Conservation (phyloP, 371 early-diverging fungal genomes). For the Thermomucor indicae-seudaticae region DNA sequence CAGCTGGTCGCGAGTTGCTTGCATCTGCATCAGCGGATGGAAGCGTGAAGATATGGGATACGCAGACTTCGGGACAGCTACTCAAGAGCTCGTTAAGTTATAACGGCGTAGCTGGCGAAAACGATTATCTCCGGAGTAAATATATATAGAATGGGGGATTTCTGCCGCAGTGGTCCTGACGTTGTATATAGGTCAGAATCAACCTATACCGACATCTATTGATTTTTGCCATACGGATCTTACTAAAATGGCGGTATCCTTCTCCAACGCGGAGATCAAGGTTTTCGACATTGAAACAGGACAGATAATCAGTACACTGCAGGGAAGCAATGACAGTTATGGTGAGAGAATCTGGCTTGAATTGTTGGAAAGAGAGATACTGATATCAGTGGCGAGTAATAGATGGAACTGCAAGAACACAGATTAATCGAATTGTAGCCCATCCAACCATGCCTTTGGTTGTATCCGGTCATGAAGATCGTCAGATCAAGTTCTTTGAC, state of each 20-base stretch:
- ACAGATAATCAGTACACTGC: conserved; percentile 46
- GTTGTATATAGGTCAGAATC: neutral
- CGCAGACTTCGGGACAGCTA: conserved; percentile 36
- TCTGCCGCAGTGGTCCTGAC: neutral
- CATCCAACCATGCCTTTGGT: conserved; percentile 76
- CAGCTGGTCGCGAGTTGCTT: conserved; percentile 43
- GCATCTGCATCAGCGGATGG: conserved; percentile 83
- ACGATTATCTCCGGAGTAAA: conserved; percentile 10
- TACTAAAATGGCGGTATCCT: conserved; percentile 63
- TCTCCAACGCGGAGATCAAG: conserved; percentile 60
- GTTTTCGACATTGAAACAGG: conserved; percentile 81
- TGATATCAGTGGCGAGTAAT: neutral
- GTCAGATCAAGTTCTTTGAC: conserved; percentile 76
- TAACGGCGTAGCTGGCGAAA: conserved; percentile 22
- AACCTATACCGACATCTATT: conserved; percentile 61
- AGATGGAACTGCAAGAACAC: conserved; percentile 67
- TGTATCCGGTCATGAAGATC: conserved; percentile 79
- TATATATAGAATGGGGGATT: neutral
- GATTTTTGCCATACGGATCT: conserved; percentile 63
- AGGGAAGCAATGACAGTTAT: conserved; percentile 55
- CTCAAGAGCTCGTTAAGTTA: conserved; percentile 50
- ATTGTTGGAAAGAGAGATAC: neutral
- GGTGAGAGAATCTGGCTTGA: conserved; percentile 33
- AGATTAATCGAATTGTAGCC: conserved; percentile 72
- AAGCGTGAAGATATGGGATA: conserved; percentile 81